Evolutionary conservation across 305 asterid genomes (phyloP), one percentile per base, ranked within the genome.

Genomic region (Plantago rigida): DNA sequence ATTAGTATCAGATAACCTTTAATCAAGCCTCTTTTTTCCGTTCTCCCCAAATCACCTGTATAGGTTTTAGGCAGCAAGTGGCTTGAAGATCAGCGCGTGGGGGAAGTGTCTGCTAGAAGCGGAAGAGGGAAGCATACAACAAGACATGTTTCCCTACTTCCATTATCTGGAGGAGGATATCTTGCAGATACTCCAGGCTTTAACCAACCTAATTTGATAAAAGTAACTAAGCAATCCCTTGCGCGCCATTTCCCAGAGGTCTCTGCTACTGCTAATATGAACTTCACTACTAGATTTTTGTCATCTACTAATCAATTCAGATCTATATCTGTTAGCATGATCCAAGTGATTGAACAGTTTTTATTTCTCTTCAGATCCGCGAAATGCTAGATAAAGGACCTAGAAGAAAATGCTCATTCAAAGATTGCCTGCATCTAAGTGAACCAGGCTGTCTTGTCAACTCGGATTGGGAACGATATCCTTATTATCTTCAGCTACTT

Each of bases 101-200:
- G 96, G 46, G 85, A 90, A 82, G 96, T 90, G 67, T 90, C 97
- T n/a, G 69, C 76, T 13, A 82, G 95, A 78, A 90, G 97, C 62
- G 97, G 96, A 72, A 84, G 84, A 73, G 97, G 96, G 66, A 87
- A 87, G 63, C 97, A 90, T 71, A 87, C 95, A 13, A 87, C 97
- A 50, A 68, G 96, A 59, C 72, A 87, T 54, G 95, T 90, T 22
- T 87, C 97, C 9, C 75, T 90, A 76, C 94, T 90, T 71, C 96
- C 95, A 51, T 69, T 90, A 69, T 68, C 77, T 62, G 94, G 72
- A 58, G 89, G 87, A 45, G 97, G 95, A 36, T 85, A 71, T 75
- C 82, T 90, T 65, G 96, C 97, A 1, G 96, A 91, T 72, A 87
- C 95, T 47, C 98, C 96, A 0, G 98, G 98, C 31, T 87, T 84